Conservation (phyloP, 305 asterid species). For the Fraxinus xanthoxyloides region DNA sequence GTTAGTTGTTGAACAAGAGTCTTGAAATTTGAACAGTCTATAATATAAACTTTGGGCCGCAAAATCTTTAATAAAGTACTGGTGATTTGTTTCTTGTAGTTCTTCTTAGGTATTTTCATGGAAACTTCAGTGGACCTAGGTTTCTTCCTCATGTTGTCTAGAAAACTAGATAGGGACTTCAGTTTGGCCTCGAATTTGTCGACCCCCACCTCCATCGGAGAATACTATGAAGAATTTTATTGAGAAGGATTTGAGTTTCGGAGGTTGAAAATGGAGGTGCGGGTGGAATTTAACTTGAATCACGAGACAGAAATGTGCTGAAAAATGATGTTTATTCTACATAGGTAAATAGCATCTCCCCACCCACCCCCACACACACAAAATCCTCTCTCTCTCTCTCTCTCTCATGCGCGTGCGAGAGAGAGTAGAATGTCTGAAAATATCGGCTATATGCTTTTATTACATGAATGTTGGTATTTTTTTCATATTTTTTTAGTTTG, state of each 20-base stretch:
- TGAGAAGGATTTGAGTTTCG: background rate
- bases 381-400: background rate
- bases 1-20: slow-evolving; percentile 65
- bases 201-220: slow-evolving; percentile 28
- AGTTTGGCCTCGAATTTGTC: slow-evolving; percentile 25
- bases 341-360: background rate
- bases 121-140: slow-evolving; percentile 27
- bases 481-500: background rate
- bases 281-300: slow-evolving; percentile 9
- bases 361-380: no score
- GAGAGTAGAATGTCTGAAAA: slow-evolving; percentile 18
- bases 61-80: slow-evolving; percentile 26
- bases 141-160: slow-evolving; percentile 47
- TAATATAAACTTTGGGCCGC: slow-evolving; percentile 64
- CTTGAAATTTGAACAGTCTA: slow-evolving; percentile 61
- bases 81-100: slow-evolving; percentile 30
- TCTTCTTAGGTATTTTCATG: slow-evolving; percentile 22
- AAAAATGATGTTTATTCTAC: slow-evolving; percentile 44
- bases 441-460: slow-evolving; percentile 41
- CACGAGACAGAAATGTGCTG: slow-evolving; percentile 38
- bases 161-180: background rate
- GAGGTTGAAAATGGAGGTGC: background rate
- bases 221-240: slow-evolving; percentile 20
- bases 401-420: background rate
- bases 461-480: slow-evolving; percentile 19